Evolutionary conservation across 805 yeast genomes (phyloP), one percentile per base, ranked within the genome.

Genomic region (Wickerhamomyces hampshirensis): DNA sequence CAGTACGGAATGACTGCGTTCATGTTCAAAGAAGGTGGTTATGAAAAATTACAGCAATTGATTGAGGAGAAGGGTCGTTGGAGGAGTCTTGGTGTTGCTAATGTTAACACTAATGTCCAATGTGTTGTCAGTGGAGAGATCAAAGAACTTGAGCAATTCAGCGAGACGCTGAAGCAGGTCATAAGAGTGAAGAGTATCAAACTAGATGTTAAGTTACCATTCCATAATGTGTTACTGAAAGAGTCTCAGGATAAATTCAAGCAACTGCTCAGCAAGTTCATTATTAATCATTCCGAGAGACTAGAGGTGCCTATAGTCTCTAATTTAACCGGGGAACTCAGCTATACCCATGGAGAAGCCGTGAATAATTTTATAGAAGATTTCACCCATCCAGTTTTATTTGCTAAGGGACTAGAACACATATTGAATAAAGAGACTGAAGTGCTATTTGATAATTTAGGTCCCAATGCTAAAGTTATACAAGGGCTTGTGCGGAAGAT

Each of bases 351-450:
- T 17, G 42, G 47, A n/a, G 48, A 44, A 13, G 55, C 63, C 3
- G 34, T 65, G 6, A 47, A 40, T 10, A 57, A 62, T 15, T 62
- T 69, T 11, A 56, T 69, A n/a, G 39, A 44, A 5, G 64, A 60
- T n/a, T 68, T 64, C 43, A 60, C 66, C 13, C 47, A 47, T n/a
- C 71, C 75, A 0, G 77, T 71, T 5, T 58, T 57, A 36, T 71
- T 74, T 65, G 55, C 56, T 23, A 41, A 54, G 27, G 58, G 69
- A 2, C 52, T 69, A 38, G 53, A 61, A 27, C 39, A 29, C 3
- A 27, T 43, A 12, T 4, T 44, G n/a, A 13, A 30, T 12, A 26
- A 21, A 6, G 32, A 30, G 5, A 19, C 30, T 3, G 17, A 37
- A 5, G 28, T 45, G 7, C 16, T 38, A 15, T 39, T 54, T 15